A percentile compares a stretch with the other conserved stretches of the same genome.
These are phyloP conservation scores for Tuctoria greenei DNA, from an alignment of 176 grass and related monocot genomes.

Conservation along the genomic window DNA sequence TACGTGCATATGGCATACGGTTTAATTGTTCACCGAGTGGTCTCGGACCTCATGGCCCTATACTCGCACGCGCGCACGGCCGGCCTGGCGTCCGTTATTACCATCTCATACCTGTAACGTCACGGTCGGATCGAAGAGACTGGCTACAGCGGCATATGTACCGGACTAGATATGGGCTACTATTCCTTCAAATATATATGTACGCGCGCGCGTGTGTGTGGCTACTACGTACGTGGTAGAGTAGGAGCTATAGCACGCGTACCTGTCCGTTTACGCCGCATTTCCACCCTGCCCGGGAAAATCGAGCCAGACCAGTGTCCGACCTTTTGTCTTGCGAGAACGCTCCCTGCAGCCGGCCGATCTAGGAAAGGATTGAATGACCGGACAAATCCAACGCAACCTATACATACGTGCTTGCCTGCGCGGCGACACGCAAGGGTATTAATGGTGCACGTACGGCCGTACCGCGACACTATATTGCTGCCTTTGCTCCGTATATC, in stretches of 20 bases:
- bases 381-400: not conserved
- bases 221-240: no score
- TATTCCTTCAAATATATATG: not conserved
- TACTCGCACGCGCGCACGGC: no score
- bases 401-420: not conserved
- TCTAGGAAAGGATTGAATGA: not conserved
- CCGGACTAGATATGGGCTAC: no score
- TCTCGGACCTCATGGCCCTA: no score
- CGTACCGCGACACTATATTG: not conserved
- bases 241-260: not conserved
- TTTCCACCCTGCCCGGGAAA: slow-evolving; percentile 8
- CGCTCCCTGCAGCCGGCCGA: not conserved
- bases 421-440: not conserved
- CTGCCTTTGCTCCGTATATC: not conserved
- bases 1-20: no score
- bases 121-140: no score
- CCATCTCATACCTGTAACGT: no score
- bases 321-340: not conserved
- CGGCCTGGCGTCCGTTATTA: no score
- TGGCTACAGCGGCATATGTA: no score
- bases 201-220: no score
- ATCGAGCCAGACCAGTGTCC: slow-evolving; percentile 25
- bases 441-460: not conserved
- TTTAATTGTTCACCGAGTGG: no score
- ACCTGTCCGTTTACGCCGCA: not conserved